phyloP scores from a whole-genome alignment of 1,284 basidiomycete genomes.

The Cryptococcus sp. region DNA sequence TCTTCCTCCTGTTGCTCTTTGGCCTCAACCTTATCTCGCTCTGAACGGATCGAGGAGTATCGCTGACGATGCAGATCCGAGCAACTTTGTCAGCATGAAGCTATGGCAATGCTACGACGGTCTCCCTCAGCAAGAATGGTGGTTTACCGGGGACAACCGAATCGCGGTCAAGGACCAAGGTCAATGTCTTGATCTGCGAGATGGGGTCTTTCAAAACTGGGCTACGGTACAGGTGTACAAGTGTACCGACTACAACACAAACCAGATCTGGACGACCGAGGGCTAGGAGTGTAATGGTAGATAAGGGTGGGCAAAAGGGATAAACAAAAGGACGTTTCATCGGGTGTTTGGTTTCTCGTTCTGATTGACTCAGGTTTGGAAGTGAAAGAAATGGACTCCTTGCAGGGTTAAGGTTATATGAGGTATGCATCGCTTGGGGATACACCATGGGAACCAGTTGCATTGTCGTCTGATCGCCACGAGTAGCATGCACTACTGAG shows the following conservation, averaged over 20 bases:
- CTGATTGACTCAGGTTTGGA: no score
- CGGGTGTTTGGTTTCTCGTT: no score
- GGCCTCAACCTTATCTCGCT: not conserved
- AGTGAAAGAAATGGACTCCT: no score
- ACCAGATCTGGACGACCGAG: slow-evolving; percentile 10
- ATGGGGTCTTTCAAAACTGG: slow-evolving; percentile 4
- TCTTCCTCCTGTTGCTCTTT: not conserved
- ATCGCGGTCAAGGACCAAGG: slow-evolving; percentile 6
- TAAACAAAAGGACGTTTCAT: not conserved
- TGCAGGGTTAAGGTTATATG: no score
- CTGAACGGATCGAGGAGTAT: not conserved
- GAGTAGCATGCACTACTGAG: no score
- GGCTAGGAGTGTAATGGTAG: not conserved
- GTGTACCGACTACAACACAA: slow-evolving; percentile 8
- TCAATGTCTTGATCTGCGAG: slow-evolving; percentile 12
- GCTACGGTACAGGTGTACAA: slow-evolving; percentile 11
- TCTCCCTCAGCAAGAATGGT: slow-evolving; percentile 8
- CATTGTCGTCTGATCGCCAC: no score
- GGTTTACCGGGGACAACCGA: slow-evolving; percentile 10
- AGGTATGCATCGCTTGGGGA: no score
- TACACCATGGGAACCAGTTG: no score
- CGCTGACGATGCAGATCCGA: slow-evolving; percentile 5
- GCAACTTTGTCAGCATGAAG: slow-evolving; percentile 7
- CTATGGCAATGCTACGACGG: slow-evolving; percentile 12
- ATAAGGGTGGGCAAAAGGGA: not conserved